Evolutionary conservation across 2,329 filamentous ascomycete genomes (phyloP).

Genomic region (Tolypocladium ophioglossoides): DNA sequence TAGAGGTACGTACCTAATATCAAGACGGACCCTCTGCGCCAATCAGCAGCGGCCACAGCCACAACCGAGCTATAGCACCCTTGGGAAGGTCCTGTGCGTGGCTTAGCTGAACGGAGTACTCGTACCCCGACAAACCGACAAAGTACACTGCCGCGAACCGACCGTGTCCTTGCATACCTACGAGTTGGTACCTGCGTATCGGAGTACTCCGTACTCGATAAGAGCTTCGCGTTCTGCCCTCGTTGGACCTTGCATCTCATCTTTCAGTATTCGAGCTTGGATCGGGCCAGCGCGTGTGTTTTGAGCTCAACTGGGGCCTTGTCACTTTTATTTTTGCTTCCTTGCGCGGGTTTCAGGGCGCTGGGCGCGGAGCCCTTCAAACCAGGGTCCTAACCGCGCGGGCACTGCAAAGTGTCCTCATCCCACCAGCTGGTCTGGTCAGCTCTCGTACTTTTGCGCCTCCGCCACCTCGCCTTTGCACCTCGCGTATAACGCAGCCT

Average conservation of each 20-base stretch:
- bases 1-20: not conserved
- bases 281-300: not conserved
- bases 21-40: not conserved
- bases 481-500: not conserved
- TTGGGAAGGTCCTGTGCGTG: not conserved
- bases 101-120: not conserved
- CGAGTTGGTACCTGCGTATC: too few species aligned
- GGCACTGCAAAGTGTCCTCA: slow-evolving; percentile 18
- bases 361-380: not conserved
- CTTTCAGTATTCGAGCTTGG: not conserved
- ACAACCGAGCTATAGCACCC: not conserved
- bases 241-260: not conserved
- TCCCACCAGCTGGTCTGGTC: slow-evolving; percentile 5
- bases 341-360: not conserved
- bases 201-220: too few species aligned
- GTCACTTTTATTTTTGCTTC: not conserved
- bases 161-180: too few species aligned
- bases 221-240: not conserved
- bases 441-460: not conserved
- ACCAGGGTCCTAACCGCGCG: not conserved
- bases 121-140: too few species aligned
- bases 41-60: not conserved
- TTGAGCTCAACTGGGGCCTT: not conserved
- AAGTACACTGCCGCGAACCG: too few species aligned
- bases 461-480: not conserved